Base-by-base conservation (phyloP, 345 rosid genomes). In the Kernera saxatilis region DNA sequence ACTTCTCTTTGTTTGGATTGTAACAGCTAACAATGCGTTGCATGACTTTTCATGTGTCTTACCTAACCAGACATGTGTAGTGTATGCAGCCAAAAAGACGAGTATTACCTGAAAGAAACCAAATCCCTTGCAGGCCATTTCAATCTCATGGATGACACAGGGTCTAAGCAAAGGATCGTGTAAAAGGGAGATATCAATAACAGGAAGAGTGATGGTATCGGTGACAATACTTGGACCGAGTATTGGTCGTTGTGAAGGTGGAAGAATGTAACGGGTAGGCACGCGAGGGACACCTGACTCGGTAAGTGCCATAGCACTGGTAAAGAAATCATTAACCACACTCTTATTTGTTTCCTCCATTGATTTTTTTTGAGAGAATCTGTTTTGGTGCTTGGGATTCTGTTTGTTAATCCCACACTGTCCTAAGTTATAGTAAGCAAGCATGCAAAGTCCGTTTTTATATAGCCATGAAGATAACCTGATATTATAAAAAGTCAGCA, bases 101-200 rank as follows among this genome's bases (percentile, higher is more conserved):
- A 59, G 14, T 59, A 18, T 59, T 68, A 75, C 74, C 74, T 69
- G 74, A 75, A 75, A 75, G 70, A 69, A 75, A 51, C 79, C 79
- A 69, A 68, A 75, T 10, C 11, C 65, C 58, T 75, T 75, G 79
- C 79, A 75, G 35, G 74, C 74, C 65, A 61, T 33, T 60, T 62
- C 35, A 41, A 75, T 69, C 51, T 69, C 64, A 68, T 44, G 79
- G 64, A 75, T 53, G 41, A 68, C 74, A 33, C 6, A 3, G 0
- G 43, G 35, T 61, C 79, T 27, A 69, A 51, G 41, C 57, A 69
- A 26, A 75, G 74, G 79, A 25, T 75, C n/a, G 4, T 68, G 69
- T 61, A 75, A 68, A 51, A 6, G 12, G 26, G 73, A 40, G 22
- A 75, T 70, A 44, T 75, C 78, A 61, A 69, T 61, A 64, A 68